Base-by-base conservation (phyloP, 148 eudicot genomes). In the Chenopodium album region DNA sequence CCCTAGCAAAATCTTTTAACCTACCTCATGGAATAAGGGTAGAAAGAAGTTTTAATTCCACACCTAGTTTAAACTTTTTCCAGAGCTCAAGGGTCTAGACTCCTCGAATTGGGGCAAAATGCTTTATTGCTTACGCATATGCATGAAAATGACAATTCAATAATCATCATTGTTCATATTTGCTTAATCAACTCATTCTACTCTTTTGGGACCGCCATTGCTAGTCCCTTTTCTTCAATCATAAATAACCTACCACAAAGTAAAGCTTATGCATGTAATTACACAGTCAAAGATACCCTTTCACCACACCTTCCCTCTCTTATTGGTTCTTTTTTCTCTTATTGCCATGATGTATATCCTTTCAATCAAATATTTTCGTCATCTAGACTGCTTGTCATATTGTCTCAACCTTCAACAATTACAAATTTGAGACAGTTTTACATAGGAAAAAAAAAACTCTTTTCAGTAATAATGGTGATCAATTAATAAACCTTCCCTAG, bases 141-240 rank as follows among this genome's bases (percentile, higher is more conserved):
- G 72, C 79, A 67, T 79, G 86, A 84, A 79, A 79, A 84, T 56
- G 86, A 84, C 86, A 84, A 79, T 63, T 84, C 82, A 67, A 68
- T 14, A 22, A 70, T 82, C 47, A 74, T 68, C 19, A 54, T 52
- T 41, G 29, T 46, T 62, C 26, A 4, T 64, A 9, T 54, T 32
- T 71, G 20, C 52, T 56, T 34, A 31, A 41, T 26, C 32, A 71
- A 31, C 31, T 56, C 68, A n/a, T 13, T 31, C 68, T 64, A 28
- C 68, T 28, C 82, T 79, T 74, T 83, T 54, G 76, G 86, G 86
- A 79, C 79, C 80, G 82, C 85, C 82, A 74, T 72, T 72, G 67
- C 29, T 20, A 62, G 26, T 37, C 13, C 9, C 32, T 73, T 47
- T 80, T 60, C 70, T 46, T 44, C 46, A 41, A 73, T 29, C 83